Base-by-base conservation (phyloP, 1,284 basidiomycete genomes). In the Xerocomus minutiporus region DNA sequence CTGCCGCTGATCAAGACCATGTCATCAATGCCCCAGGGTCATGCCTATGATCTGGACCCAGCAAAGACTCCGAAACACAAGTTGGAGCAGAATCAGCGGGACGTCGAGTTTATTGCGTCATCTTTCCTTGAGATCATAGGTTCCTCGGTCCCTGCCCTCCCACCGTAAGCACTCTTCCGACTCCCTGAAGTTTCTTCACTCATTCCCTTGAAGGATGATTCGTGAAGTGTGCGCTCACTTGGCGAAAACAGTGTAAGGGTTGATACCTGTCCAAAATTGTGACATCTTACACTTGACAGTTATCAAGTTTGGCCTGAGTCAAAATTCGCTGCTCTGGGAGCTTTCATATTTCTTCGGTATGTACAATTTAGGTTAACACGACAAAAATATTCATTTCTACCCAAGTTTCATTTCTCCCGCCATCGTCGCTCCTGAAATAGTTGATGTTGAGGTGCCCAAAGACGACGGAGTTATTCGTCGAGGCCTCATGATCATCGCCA, bases 171-270 rank as follows among this genome's bases (percentile, higher is more conserved):
- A 5, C 43, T 20, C 13, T 11, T 20, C n/a, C 3, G 15, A 38
- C 31, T 12, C 23, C 28, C 35, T 31, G 42, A 51, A 11, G 41
- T 39, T 13, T 35, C 48, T 29, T 44, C 26, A 15, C 51, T 62
- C 42, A 60, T 11, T 55, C 23, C 17, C 29, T 41, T 35, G 39
- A 59, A 92, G 91, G 11, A 88, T 93, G 78, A 86, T 94, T 69
- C 86, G 89, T 9, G 93, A 94, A 65, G 81, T 96, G 32, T 93
- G 90, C 62, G 81, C 86, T 32, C 88, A 94, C 67, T 89, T 96
- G 42, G 86, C 85, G 52, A 83, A 83, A 59, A 79, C 81, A 32
- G 91, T 95, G 81, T 93, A 78, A 66, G 89, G 31, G n/a, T 40
- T 49, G 35, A 35, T 54, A 28, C 28, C 6, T 17, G 28, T 46